Evolutionary conservation across 345 rosid species (phyloP).

Genomic region (Pseudoturritis turrita): DNA sequence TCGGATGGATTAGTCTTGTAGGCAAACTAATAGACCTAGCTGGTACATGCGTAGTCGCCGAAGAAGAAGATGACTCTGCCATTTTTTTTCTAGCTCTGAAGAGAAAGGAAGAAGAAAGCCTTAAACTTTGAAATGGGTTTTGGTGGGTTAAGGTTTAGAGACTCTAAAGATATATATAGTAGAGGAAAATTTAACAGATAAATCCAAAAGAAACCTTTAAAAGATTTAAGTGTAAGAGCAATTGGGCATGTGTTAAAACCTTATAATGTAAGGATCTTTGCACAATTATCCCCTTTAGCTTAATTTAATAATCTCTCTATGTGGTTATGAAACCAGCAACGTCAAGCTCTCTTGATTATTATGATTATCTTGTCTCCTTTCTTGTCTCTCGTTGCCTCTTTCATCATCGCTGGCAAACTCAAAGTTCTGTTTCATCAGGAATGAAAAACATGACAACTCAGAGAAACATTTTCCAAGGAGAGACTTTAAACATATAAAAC

Average conservation of each 20-base stretch:
- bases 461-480: slow-evolving; percentile 18
- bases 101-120: slow-evolving; percentile 8
- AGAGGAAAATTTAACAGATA: neutral
- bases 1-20: slow-evolving; percentile 44
- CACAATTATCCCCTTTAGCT: neutral
- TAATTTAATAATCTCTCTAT: neutral
- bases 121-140: neutral
- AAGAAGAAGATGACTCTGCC: slow-evolving; percentile 10
- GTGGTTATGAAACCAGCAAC: slow-evolving; percentile 27
- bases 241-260: slow-evolving; percentile 22
- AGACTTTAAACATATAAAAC: neutral
- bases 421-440: slow-evolving; percentile 10
- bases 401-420: slow-evolving; percentile 27
- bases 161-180: slow-evolving; percentile 17
- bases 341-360: slow-evolving; percentile 19
- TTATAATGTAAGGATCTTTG: neutral
- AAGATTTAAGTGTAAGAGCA: neutral
- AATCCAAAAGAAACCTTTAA: slow-evolving; percentile 8
- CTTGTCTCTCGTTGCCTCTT: slow-evolving; percentile 12
- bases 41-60: slow-evolving; percentile 15
- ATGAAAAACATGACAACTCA: slow-evolving; percentile 17
- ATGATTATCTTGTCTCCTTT: slow-evolving; percentile 27
- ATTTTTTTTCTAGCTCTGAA: slow-evolving; percentile 1
- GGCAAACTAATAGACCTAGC: slow-evolving; percentile 54
- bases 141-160: slow-evolving; percentile 9